phyloP scores from a whole-genome alignment of 1,284 basidiomycete species.

The Coniophora puteana region DNA sequence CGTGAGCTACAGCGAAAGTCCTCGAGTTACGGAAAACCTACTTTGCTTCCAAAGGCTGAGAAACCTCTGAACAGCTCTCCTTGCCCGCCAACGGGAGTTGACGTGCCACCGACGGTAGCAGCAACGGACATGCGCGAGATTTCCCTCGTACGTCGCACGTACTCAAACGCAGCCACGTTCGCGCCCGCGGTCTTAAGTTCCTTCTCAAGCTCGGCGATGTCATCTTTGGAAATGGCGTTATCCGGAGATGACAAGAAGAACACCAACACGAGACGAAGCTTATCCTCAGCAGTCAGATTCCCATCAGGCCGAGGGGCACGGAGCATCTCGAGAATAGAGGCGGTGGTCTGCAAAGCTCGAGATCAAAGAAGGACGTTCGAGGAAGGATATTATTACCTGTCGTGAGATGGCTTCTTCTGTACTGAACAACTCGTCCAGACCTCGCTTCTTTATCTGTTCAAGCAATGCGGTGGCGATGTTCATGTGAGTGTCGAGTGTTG shows the following conservation, averaged over 20 bases:
- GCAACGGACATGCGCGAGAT: conserved; percentile 89
- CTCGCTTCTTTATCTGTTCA: conserved; percentile 94
- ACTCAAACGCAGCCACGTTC: conserved; percentile 85
- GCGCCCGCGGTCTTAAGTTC: conserved; percentile 81
- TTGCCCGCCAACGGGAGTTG: conserved; percentile 75
- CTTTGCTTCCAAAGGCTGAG: conserved; percentile 87
- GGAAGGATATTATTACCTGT: conserved; percentile 46
- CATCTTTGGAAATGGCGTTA: conserved; percentile 78
- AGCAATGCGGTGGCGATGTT: conserved; percentile 97
- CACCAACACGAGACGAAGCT: conserved; percentile 90
- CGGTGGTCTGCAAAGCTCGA: conserved; percentile 53
- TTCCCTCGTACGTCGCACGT: conserved; percentile 90
- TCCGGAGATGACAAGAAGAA: conserved; percentile 91
- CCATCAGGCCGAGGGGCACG: conserved; percentile 64
- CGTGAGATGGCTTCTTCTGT: conserved; percentile 89
- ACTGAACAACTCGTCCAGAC: conserved; percentile 95
- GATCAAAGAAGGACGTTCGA: background rate
- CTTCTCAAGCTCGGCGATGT: conserved; percentile 84
- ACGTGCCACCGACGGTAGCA: conserved; percentile 53
- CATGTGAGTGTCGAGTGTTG: conserved; percentile 98
- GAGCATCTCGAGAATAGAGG: conserved; percentile 80
- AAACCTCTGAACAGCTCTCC: conserved; percentile 89
- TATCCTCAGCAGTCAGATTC: conserved; percentile 76
- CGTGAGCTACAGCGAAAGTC: background rate
- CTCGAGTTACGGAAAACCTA: conserved; percentile 36